Conservation (phyloP, 1,284 basidiomycete genomes). For the Pyrrhoderma lamaoense region DNA sequence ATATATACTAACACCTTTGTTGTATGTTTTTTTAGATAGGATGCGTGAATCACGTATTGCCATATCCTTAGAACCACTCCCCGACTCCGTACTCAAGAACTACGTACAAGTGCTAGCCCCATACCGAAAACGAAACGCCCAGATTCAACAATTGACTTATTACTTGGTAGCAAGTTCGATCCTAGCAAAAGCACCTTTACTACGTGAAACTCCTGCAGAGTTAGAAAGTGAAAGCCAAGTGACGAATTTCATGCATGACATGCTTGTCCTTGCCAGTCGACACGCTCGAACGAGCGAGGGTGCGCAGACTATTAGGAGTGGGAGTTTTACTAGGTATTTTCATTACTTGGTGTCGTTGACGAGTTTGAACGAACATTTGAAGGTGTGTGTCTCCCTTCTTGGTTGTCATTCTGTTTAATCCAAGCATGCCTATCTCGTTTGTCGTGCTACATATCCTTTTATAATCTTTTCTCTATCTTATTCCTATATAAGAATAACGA, state of each 20-base stretch:
- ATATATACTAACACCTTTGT: not conserved
- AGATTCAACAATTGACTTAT: slow-evolving; percentile 22
- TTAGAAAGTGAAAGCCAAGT: slow-evolving; percentile 15
- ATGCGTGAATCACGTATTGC: slow-evolving; percentile 24
- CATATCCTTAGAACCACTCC: slow-evolving; percentile 23
- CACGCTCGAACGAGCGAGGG: slow-evolving; percentile 26
- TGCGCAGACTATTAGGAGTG: slow-evolving; percentile 20
- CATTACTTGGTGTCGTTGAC: slow-evolving; percentile 20
- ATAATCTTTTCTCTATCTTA: not conserved
- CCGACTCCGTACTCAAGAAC: slow-evolving; percentile 20
- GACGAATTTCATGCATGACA: slow-evolving; percentile 26
- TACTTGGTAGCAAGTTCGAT: slow-evolving; percentile 25
- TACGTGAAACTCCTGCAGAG: slow-evolving; percentile 24
- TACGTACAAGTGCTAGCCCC: slow-evolving; percentile 24
- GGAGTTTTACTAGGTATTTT: slow-evolving; percentile 24
- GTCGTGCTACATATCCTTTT: too few relatives aligned
- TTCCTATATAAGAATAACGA: too few relatives aligned
- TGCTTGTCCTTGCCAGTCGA: slow-evolving; percentile 23
- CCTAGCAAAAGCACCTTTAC: slow-evolving; percentile 26
- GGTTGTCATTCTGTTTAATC: too few relatives aligned
- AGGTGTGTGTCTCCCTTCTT: slow-evolving; percentile 1
- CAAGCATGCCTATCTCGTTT: too few relatives aligned
- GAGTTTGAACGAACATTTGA: slow-evolving; percentile 17
- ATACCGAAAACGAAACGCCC: slow-evolving; percentile 23
- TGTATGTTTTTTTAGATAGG: slow-evolving; percentile 19